Evolutionary conservation across 1,284 basidiomycete species (phyloP).

Genomic region (Fistulinella staudtii): DNA sequence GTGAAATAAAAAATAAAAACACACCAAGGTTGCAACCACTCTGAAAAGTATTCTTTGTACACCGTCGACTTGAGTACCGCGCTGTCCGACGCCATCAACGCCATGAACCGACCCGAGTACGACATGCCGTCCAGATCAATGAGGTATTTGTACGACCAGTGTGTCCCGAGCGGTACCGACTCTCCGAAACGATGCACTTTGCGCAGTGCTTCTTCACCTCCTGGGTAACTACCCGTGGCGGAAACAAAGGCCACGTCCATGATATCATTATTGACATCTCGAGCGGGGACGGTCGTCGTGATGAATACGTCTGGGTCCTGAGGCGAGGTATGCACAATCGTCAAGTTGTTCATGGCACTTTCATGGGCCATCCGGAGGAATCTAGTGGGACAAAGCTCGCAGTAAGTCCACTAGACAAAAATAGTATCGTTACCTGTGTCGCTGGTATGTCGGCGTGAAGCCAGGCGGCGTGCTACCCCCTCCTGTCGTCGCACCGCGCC

Average conservation of each 20-base stretch:
- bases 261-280: constrained; percentile 70
- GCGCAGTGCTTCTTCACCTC: constrained; percentile 71
- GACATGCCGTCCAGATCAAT: constrained; percentile 92
- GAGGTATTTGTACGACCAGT: constrained; percentile 92
- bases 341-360: constrained; percentile 50
- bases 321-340: constrained; percentile 75
- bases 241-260: constrained; percentile 90
- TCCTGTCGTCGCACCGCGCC: constrained; percentile 89
- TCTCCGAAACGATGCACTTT: constrained; percentile 72
- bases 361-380: constrained; percentile 79
- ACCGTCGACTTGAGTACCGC: constrained; percentile 87
- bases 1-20: no score
- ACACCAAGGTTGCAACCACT: constrained; percentile 82
- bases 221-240: constrained; percentile 72
- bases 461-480: constrained; percentile 87
- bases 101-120: constrained; percentile 88
- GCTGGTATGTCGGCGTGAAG: constrained; percentile 80
- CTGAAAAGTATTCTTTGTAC: constrained; percentile 85
- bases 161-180: constrained; percentile 75
- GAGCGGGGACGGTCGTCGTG: constrained; percentile 58
- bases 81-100: constrained; percentile 83
- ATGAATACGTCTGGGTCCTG: constrained; percentile 56
- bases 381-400: constrained; percentile 34
- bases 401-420: background rate
- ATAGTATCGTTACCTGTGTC: constrained; percentile 65